Evolutionary conservation across 2,329 filamentous ascomycete genomes (phyloP).

Genomic region (Penicillium glabrum): DNA sequence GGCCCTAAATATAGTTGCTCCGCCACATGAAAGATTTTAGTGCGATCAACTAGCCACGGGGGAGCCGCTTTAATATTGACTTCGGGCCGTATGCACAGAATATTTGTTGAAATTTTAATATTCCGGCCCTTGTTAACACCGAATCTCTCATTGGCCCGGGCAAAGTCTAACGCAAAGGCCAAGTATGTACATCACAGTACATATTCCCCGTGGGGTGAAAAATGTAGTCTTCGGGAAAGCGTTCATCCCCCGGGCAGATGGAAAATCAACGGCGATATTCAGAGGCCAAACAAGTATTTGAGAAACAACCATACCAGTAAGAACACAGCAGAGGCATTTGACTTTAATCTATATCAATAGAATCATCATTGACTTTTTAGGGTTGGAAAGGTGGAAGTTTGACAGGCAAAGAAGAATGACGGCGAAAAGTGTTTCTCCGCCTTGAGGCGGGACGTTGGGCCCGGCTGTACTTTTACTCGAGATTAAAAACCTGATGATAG

Average conservation of each 20-base stretch:
- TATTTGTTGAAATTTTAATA: not conserved
- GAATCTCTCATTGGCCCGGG: not conserved
- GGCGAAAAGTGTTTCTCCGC: slow-evolving; percentile 20
- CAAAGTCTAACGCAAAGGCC: not conserved
- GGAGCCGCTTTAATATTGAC: not conserved
- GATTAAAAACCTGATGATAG: slow-evolving; percentile 6
- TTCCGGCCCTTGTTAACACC: not conserved
- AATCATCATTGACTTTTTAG: not conserved
- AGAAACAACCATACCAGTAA: not conserved
- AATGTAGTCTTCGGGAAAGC: not conserved
- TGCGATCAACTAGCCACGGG: not conserved
- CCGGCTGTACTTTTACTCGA: slow-evolving; percentile 16
- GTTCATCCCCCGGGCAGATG: not conserved
- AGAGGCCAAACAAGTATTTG: not conserved
- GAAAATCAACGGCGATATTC: not conserved
- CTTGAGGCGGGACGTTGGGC: not conserved
- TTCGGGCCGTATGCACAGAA: not conserved
- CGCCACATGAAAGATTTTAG: not conserved
- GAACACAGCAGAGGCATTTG: not conserved
- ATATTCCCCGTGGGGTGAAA: slow-evolving; percentile 2
- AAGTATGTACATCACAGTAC: not conserved
- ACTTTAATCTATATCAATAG: not conserved
- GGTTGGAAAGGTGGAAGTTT: not conserved
- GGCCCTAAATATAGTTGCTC: not conserved
- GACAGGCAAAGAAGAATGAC: not conserved